These are phyloP conservation scores for Lipomyces yamadae DNA, from an alignment of 805 yeast genomes.

Conservation along the genomic window DNA sequence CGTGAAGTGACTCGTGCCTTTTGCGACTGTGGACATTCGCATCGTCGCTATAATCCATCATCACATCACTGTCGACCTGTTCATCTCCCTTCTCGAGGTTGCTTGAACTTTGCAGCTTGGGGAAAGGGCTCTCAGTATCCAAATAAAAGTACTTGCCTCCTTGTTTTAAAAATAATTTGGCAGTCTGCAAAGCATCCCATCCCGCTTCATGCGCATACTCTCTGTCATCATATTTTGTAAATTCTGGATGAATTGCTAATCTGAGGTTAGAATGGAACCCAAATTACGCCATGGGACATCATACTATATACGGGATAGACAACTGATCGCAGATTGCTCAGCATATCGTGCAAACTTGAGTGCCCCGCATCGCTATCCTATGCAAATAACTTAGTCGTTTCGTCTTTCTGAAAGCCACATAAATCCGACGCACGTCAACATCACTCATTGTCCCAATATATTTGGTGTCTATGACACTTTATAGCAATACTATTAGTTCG, in stretches of 20 bases:
- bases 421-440: neutral
- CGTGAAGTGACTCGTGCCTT: neutral
- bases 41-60: neutral
- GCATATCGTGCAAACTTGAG: constrained; percentile 4
- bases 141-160: constrained; percentile 2
- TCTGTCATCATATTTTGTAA: constrained; percentile 8
- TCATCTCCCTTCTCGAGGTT: neutral
- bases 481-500: neutral
- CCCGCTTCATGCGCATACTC: constrained; percentile 8
- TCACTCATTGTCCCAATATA: constrained; percentile 9
- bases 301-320: neutral
- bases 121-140: neutral
- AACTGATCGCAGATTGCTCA: neutral
- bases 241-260: neutral
- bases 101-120: neutral
- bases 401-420: neutral
- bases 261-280: neutral
- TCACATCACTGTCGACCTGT: neutral
- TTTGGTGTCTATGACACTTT: constrained; percentile 3
- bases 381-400: neutral
- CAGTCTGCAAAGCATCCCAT: constrained; percentile 11
- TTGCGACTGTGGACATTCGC: neutral
- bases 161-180: constrained; percentile 2
- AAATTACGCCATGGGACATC: neutral
- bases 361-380: neutral